phyloP scores from a whole-genome alignment of 129 eudicot genomes.

The Pittosporum tobira region DNA sequence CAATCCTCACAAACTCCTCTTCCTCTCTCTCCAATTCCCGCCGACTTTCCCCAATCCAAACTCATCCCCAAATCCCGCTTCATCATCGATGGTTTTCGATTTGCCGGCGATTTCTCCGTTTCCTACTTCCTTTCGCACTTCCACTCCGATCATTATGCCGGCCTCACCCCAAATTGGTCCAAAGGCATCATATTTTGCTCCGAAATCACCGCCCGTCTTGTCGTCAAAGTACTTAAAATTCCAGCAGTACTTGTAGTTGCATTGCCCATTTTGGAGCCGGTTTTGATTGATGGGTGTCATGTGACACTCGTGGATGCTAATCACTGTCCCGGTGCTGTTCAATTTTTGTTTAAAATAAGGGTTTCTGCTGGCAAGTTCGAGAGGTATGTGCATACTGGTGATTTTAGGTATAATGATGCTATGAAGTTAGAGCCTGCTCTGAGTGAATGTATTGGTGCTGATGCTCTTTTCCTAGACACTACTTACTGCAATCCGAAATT shows the following conservation, averaged over 20 bases:
- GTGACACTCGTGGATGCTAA: slow-evolving; percentile 67
- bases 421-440: slow-evolving; percentile 45
- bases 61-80: slow-evolving; percentile 80
- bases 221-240: slow-evolving; percentile 40
- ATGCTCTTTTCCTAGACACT: slow-evolving; percentile 77
- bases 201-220: slow-evolving; percentile 46
- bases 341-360: slow-evolving; percentile 57
- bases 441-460: slow-evolving; percentile 59
- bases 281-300: slow-evolving; percentile 54
- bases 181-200: slow-evolving; percentile 71
- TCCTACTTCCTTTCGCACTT: slow-evolving; percentile 89
- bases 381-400: slow-evolving; percentile 92
- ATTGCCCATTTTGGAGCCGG: slow-evolving; percentile 32
- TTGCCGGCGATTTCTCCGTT: slow-evolving; percentile 51
- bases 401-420: slow-evolving; percentile 50
- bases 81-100: slow-evolving; percentile 66
- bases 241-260: slow-evolving; percentile 28
- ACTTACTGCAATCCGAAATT: slow-evolving; percentile 86
- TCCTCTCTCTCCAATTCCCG: slow-evolving; percentile 50
- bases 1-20: slow-evolving; percentile 19
- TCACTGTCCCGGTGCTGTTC: slow-evolving; percentile 97
- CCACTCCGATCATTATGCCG: slow-evolving; percentile 95
- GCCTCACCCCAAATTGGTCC: slow-evolving; percentile 61
- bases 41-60: slow-evolving; percentile 55
- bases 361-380: slow-evolving; percentile 21